Evolutionary conservation across 345 rosid species (phyloP).

Genomic region (Syzygium grande): DNA sequence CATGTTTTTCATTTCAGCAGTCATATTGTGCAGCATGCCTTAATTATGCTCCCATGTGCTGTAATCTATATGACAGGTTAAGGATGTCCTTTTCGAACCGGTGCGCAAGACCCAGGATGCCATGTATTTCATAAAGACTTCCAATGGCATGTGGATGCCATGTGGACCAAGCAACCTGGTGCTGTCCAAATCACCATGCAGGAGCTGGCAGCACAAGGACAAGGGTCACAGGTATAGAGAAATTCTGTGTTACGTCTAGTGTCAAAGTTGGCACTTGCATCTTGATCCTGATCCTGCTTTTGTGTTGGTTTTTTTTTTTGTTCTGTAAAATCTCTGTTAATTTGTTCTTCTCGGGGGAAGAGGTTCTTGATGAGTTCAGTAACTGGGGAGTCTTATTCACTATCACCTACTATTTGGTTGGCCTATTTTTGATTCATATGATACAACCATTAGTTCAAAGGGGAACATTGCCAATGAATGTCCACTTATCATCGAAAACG

Average conservation of each 20-base stretch:
- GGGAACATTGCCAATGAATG: background rate
- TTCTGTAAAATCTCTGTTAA: background rate
- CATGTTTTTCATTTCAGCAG: background rate
- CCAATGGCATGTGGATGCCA: conserved; percentile 70
- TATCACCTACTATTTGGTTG: too few species aligned
- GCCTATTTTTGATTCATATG: background rate
- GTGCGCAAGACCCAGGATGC: conserved; percentile 95
- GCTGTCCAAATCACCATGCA: conserved; percentile 74
- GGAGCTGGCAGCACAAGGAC: conserved; percentile 76
- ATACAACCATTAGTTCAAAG: background rate
- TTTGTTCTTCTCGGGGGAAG: background rate
- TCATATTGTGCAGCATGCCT: background rate
- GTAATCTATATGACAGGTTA: conserved; percentile 39
- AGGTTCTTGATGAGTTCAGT: background rate
- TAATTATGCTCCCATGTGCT: background rate
- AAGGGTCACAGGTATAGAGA: conserved; percentile 48
- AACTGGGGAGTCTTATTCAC: background rate
- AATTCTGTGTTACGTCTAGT: background rate
- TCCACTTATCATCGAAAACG: background rate
- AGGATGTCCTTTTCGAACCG: conserved; percentile 91
- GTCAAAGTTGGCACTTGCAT: background rate
- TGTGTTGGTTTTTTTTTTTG: background rate
- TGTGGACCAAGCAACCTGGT: conserved; percentile 80
- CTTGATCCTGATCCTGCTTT: background rate
- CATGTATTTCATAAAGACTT: conserved; percentile 55